Evolutionary conservation across 208 protist species (phyloP), one percentile per base, ranked within the genome.

Genomic region (Strigomonas culicis): DNA sequence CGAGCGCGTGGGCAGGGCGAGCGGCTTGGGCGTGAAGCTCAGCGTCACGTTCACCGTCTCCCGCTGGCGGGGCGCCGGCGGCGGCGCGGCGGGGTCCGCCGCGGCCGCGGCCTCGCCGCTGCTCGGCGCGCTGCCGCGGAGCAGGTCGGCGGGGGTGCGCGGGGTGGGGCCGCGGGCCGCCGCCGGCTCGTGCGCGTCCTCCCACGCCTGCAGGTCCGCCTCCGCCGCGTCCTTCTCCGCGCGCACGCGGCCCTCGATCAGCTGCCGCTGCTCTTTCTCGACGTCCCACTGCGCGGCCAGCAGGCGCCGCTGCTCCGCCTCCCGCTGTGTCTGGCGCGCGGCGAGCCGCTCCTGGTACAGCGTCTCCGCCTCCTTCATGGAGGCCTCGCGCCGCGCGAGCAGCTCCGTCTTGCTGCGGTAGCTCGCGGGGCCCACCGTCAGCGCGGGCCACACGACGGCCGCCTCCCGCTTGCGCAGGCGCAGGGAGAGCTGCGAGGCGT

Each of bases 281-380:
- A 97, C 78, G 21, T 93, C 84, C 92, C 92, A 97, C 70, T 97
- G 92, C 51, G 79, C 86, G 63, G 86, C 80, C 57, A 80, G 87
- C 82, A 95, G 86, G 47, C 89, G 89, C 17, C 88, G 89, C 69
- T 82, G 76, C 72, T 94, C 92, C 21, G 71, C 67, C 57, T 92
- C 90, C 17, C 77, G 78, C 75, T 94, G 87, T 36, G 64, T 59
- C 53, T 73, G 70, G 19, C 92, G 80, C 24, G 79, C 66, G 28
- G 87, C 70, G 24, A 97, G 75, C 67, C 82, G 81, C 21, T 49
- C 44, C 30, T 86, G 77, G 79, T 97, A 97, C 31, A 59, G 72
- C 69, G 90, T 62, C 77, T 92, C 80, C 21, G 79, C 86, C 8
- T 79, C 66, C 67, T 79, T 53, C 67, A 91, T 74, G 11, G 92